phyloP scores from a whole-genome alignment of 768 basidiomycete species.

The Tulasnella sp. region DNA sequence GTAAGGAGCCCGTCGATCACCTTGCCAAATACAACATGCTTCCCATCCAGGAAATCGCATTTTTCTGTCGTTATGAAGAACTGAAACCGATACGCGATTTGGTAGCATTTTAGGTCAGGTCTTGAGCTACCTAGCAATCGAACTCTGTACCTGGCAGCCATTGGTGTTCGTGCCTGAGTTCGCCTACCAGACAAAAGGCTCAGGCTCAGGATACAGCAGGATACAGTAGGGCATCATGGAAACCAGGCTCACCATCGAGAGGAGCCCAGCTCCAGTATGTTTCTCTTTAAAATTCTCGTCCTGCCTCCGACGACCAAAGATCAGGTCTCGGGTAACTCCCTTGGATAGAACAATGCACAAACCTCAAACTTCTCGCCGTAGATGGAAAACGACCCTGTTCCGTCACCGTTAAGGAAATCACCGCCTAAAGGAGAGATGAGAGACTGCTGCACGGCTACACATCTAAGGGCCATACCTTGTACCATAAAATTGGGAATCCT shows the following conservation, averaged over 20 bases:
- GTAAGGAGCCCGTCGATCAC: constrained; percentile 94
- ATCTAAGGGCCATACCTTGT: constrained; percentile 54
- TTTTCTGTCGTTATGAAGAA: constrained; percentile 97
- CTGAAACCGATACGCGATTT: constrained; percentile 38
- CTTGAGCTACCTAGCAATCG: not conserved
- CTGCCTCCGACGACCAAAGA: constrained; percentile 37
- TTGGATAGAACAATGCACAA: constrained; percentile 31
- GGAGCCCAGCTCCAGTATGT: constrained; percentile 76
- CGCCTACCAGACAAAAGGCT: constrained; percentile 50
- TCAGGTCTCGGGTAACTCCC: not conserved
- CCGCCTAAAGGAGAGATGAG: constrained; percentile 52
- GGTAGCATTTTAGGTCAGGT: not conserved
- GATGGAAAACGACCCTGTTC: constrained; percentile 94
- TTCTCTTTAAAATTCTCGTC: constrained; percentile 95
- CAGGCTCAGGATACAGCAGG: not conserved
- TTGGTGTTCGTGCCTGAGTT: constrained; percentile 95
- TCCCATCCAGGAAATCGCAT: constrained; percentile 92
- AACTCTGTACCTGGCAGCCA: constrained; percentile 66
- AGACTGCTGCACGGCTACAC: not conserved
- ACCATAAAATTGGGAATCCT: constrained; percentile 72
- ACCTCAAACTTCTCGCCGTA: constrained; percentile 94
- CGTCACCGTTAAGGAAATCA: constrained; percentile 91
- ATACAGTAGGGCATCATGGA: not conserved
- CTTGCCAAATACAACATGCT: constrained; percentile 89
- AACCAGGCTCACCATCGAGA: constrained; percentile 69